A percentile compares a stretch with the other conserved stretches of the same genome.
These are phyloP conservation scores for Myriangium duriaei DNA, from an alignment of 2,329 filamentous ascomycete species.

Conservation along the genomic window DNA sequence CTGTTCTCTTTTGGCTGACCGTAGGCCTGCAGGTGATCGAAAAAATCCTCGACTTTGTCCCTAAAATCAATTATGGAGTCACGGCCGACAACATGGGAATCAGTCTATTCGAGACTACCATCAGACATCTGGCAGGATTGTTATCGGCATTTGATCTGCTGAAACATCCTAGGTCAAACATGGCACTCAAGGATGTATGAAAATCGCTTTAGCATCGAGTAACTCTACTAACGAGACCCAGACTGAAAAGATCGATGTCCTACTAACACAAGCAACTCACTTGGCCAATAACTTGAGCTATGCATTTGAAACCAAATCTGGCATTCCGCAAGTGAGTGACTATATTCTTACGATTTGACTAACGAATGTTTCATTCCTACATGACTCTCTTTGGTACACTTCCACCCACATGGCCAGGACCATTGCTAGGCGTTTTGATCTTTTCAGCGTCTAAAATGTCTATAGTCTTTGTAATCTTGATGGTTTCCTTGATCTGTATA, in stretches of 20 bases:
- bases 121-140: constrained; percentile 73
- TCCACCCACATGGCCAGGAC: constrained; percentile 40
- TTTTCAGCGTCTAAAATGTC: too few relatives aligned
- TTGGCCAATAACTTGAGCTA: constrained; percentile 64
- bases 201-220: too few relatives aligned
- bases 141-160: constrained; percentile 66
- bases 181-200: constrained; percentile 31
- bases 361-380: too few relatives aligned
- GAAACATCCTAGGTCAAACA: constrained; percentile 47
- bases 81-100: constrained; percentile 41
- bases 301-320: constrained; percentile 64
- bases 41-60: constrained; percentile 58
- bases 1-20: too few relatives aligned
- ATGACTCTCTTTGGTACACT: constrained; percentile 60
- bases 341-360: too few relatives aligned
- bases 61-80: constrained; percentile 55
- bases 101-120: constrained; percentile 81
- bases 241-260: constrained; percentile 37
- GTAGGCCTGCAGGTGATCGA: too few relatives aligned
- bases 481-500: too few relatives aligned
- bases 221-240: too few relatives aligned
- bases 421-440: constrained; percentile 35
- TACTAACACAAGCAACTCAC: constrained; percentile 54
- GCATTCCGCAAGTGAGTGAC: too few relatives aligned
- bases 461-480: too few relatives aligned